Percentiles rank a stretch among this genome's conserved stretches.
Evolutionary conservation across 1,284 basidiomycete genomes (phyloP).

Genomic region (Puccinia horiana): DNA sequence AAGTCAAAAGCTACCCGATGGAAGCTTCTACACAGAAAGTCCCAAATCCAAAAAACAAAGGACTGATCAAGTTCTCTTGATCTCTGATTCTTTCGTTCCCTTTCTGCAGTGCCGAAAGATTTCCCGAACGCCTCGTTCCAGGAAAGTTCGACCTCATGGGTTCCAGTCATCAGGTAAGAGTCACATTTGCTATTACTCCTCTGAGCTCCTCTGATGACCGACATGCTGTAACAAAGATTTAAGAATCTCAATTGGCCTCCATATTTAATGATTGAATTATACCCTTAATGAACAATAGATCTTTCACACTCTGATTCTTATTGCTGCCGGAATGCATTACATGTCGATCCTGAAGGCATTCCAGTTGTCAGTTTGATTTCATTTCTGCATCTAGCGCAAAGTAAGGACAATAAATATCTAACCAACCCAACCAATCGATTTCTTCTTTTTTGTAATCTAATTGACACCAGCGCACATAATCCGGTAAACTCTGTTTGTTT

Average conservation of each 20-base stretch:
- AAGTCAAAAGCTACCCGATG: background rate
- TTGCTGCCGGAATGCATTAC: constrained; percentile 33
- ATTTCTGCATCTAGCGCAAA: background rate
- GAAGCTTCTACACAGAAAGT: background rate
- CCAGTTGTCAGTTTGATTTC: constrained; percentile 11
- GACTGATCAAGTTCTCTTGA: constrained; percentile 38
- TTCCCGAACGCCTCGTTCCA: constrained; percentile 76
- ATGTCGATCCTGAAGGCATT: constrained; percentile 36
- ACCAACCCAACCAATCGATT: background rate
- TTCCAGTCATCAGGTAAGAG: constrained; percentile 67
- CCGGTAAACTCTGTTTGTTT: constrained; percentile 7
- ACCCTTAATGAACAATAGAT: constrained; percentile 1
- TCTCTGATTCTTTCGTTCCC: constrained; percentile 49
- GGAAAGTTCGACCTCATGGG: constrained; percentile 79
- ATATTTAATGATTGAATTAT: background rate
- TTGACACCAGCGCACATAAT: background rate
- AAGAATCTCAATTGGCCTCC: background rate
- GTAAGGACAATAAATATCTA: background rate
- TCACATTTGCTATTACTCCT: background rate
- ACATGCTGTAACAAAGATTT: background rate
- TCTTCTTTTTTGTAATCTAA: background rate
- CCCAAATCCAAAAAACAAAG: constrained; percentile 51
- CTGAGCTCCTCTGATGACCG: background rate
- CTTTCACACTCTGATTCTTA: constrained; percentile 26
- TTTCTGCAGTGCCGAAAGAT: constrained; percentile 66